Conservation (phyloP, 164 flowering plant genomes). For the Saururus chinensis region DNA sequence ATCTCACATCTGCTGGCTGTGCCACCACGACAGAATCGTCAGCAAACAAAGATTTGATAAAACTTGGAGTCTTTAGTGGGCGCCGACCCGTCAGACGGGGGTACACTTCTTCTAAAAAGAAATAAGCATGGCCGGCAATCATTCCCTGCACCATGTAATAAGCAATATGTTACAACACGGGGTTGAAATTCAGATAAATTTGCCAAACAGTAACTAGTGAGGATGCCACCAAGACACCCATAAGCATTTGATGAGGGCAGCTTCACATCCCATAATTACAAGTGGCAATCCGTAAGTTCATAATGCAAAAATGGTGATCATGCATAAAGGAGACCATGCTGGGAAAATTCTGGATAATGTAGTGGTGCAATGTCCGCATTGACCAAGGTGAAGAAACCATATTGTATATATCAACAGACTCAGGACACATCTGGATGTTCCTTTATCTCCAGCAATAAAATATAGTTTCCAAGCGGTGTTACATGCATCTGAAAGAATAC, state of each 20-base stretch:
- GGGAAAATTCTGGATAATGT: neutral
- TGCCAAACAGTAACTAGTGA: too few species aligned
- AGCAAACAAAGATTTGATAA: conserved; percentile 74
- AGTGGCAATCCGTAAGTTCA: too few species aligned
- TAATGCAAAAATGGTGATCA: too few species aligned
- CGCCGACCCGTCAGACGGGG: conserved; percentile 89
- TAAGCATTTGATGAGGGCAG: neutral
- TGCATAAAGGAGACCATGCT: too few species aligned
- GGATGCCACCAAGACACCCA: neutral
- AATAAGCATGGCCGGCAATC: conserved; percentile 98
- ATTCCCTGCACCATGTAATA: conserved; percentile 55
- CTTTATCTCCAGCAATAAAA: too few species aligned
- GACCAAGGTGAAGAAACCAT: neutral
- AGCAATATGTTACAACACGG: neutral
- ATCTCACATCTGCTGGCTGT: conserved; percentile 63
- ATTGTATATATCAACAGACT: too few species aligned
- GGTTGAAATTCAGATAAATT: neutral
- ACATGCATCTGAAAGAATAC: too few species aligned
- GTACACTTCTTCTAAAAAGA: conserved; percentile 89
- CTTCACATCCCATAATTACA: neutral
- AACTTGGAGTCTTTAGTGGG: conserved; percentile 80
- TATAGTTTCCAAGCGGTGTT: too few species aligned
- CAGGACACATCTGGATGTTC: too few species aligned
- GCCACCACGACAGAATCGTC: conserved; percentile 83
- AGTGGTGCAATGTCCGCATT: neutral